Conservation (phyloP, 2,329 filamentous ascomycete species). For the Colletotrichum tropicale region DNA sequence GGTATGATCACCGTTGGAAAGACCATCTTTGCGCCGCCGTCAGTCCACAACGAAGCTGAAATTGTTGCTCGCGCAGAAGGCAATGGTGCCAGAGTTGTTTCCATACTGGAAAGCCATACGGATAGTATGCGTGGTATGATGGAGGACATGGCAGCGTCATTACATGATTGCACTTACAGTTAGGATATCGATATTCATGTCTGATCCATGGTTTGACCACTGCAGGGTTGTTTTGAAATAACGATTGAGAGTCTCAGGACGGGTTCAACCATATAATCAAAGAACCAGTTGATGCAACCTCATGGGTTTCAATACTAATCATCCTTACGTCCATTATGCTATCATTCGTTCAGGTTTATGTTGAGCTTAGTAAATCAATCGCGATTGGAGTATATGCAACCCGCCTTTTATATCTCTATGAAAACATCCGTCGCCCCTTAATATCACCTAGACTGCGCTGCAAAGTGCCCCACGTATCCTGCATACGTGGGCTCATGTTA, state of each 20-base stretch:
- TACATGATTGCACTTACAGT: background rate
- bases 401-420: background rate
- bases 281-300: background rate
- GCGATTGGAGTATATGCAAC: fast-evolving
- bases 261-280: background rate
- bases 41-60: background rate
- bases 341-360: fast-evolving
- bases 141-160: background rate
- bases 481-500: background rate
- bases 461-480: background rate
- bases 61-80: background rate
- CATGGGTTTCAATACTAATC: background rate
- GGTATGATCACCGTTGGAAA: background rate
- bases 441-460: background rate
- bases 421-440: background rate
- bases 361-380: background rate
- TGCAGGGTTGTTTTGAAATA: background rate
- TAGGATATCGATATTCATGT: background rate
- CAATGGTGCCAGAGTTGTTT: background rate
- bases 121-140: background rate
- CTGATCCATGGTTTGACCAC: background rate
- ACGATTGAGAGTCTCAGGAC: background rate
- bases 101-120: background rate
- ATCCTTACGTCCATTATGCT: background rate
- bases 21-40: background rate